phyloP scores from a whole-genome alignment of 257 asterid species.

The Vinca minor region DNA sequence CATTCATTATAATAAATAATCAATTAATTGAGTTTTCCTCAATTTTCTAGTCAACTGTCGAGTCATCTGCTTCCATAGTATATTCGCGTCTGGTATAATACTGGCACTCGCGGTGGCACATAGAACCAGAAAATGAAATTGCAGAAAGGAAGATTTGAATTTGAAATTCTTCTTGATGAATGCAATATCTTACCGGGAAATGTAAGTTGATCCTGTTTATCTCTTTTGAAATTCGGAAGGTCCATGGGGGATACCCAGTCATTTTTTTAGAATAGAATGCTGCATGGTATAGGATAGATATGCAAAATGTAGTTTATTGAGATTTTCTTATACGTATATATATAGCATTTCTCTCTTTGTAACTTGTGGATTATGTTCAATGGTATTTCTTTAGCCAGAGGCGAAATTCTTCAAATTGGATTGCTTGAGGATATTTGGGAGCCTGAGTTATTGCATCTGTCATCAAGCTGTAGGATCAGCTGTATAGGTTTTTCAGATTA shows the following conservation, averaged over 20 bases:
- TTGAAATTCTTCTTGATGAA: slow-evolving; percentile 30
- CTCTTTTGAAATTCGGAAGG: slow-evolving; percentile 28
- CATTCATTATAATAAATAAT: slow-evolving; percentile 53
- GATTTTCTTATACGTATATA: slow-evolving; percentile 18
- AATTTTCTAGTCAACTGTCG: slow-evolving; percentile 21
- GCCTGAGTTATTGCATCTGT: neutral
- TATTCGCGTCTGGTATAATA: slow-evolving; percentile 18
- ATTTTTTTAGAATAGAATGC: slow-evolving; percentile 32
- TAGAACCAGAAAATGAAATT: slow-evolving; percentile 28
- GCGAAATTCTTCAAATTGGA: slow-evolving; percentile 14
- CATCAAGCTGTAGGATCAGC: neutral
- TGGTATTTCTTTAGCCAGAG: slow-evolving; percentile 14
- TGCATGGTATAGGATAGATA: slow-evolving; percentile 26
- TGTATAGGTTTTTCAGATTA: neutral
- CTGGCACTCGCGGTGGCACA: slow-evolving; percentile 31
- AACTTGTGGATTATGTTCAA: slow-evolving; percentile 18
- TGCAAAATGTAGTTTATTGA: slow-evolving; percentile 22
- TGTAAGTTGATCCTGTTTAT: slow-evolving; percentile 37
- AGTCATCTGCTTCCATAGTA: slow-evolving; percentile 19
- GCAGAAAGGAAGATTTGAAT: slow-evolving; percentile 30
- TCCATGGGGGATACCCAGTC: slow-evolving; percentile 35
- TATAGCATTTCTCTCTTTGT: slow-evolving; percentile 9
- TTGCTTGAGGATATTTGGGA: slow-evolving; percentile 5
- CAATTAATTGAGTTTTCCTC: slow-evolving; percentile 23
- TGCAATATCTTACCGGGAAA: slow-evolving; percentile 36